These are phyloP conservation scores for Oemleria cerasiformis DNA, from an alignment of 306 rosid genomes.

Conservation along the genomic window DNA sequence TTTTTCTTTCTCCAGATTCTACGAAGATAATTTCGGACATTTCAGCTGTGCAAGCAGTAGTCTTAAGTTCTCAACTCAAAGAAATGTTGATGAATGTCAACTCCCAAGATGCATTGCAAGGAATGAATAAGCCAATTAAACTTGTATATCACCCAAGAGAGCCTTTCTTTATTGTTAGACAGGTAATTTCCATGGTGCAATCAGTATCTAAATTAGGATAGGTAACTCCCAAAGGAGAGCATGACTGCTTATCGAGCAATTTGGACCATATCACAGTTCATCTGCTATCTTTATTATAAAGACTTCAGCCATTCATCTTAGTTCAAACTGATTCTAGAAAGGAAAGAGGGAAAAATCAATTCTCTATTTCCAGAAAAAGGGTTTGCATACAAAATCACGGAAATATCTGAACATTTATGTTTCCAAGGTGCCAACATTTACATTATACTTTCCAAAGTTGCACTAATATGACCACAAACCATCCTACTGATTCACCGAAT, in stretches of 20 bases:
- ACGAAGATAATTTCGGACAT: slow-evolving; percentile 54
- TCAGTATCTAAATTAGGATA: neutral
- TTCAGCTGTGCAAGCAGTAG: slow-evolving; percentile 62
- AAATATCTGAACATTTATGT: too few relatives aligned
- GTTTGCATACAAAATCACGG: too few relatives aligned
- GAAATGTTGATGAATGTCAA: slow-evolving; percentile 62
- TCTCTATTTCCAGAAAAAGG: too few relatives aligned
- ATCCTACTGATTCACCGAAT: too few relatives aligned
- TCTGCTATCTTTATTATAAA: too few relatives aligned
- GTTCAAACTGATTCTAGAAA: too few relatives aligned
- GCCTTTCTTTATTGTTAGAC: slow-evolving; percentile 79
- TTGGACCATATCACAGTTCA: too few relatives aligned
- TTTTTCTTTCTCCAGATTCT: slow-evolving; percentile 52
- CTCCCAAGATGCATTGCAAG: slow-evolving; percentile 45
- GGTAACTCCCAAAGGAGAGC: neutral
- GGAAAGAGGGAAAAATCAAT: too few relatives aligned
- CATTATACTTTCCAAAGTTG: too few relatives aligned
- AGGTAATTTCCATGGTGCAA: slow-evolving; percentile 47
- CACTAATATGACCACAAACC: too few relatives aligned
- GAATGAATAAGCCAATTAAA: slow-evolving; percentile 71
- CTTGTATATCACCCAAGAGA: slow-evolving; percentile 78
- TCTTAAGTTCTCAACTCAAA: slow-evolving; percentile 73
- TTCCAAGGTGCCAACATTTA: too few relatives aligned
- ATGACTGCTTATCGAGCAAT: neutral
- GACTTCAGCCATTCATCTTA: too few relatives aligned